Conservation (phyloP, 2,329 filamentous ascomycete genomes). For the Fusarium subtropicale region DNA sequence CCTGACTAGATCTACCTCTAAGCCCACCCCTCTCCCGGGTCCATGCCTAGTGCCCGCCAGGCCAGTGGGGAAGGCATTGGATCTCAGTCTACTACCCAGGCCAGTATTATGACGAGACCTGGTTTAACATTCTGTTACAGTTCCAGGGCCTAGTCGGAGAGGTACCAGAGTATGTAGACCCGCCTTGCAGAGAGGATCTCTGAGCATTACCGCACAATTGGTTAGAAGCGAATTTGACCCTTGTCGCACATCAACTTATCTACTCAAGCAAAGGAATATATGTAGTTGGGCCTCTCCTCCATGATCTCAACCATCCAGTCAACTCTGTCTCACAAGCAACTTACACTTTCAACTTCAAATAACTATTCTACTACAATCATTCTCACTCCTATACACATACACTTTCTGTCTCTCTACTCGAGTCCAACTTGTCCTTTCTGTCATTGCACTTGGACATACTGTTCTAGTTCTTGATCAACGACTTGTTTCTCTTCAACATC, state of each 20-base stretch:
- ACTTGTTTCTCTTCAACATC: constrained; percentile 12
- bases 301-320: constrained; percentile 39
- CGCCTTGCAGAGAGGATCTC: constrained; percentile 48
- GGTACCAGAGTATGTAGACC: constrained; percentile 40
- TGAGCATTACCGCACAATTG: constrained; percentile 50
- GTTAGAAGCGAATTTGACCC: constrained; percentile 48
- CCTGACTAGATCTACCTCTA: constrained; percentile 34
- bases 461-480: constrained; percentile 6
- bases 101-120: constrained; percentile 47
- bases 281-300: constrained; percentile 46
- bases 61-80: constrained; percentile 39
- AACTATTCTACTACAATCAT: constrained; percentile 25
- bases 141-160: constrained; percentile 44
- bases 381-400: constrained; percentile 39
- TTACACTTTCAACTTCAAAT: constrained; percentile 31
- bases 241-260: constrained; percentile 46
- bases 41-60: constrained; percentile 30
- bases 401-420: constrained; percentile 18
- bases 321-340: constrained; percentile 44
- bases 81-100: constrained; percentile 38
- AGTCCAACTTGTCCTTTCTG: constrained; percentile 7
- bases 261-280: constrained; percentile 45
- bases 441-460: constrained; percentile 26
- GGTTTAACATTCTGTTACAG: constrained; percentile 44
- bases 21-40: constrained; percentile 29